Evolutionary conservation across 306 rosid species (phyloP), one percentile per base, ranked within the genome.

Genomic region (Trichosanthes truncata): DNA sequence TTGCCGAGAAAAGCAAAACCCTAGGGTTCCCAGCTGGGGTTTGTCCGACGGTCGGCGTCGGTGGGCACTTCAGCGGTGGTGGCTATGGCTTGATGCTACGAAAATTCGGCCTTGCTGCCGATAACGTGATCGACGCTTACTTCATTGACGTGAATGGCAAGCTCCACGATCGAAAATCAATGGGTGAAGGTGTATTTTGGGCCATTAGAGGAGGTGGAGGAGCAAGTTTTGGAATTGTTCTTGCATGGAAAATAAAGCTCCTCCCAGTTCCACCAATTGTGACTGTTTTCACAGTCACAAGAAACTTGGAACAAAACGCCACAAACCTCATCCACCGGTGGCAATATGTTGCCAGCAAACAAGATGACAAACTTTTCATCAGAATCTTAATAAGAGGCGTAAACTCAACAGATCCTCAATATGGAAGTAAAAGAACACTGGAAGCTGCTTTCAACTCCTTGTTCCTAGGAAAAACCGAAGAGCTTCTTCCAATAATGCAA

Each of bases 131-230:
- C 9, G 76, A 81, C 10, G 80, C 76, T 2, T 15, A 75, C 6
- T 26, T 81, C 29, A 51, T 81, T 18, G 77, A 75, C n/a, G 80
- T 38, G 5, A 51, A 63, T 0, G 84, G 84, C 4, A 61, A 43
- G 29, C 33, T 75, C 25, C 76, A 61, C 12, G 76, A 81, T 3
- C 68, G 69, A 52, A 21, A 75, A 65, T 81, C 84, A 9, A 81
- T 81, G 84, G 84, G 84, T 0, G 84, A 81, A 36, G 84, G 75
- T 11, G 29, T 75, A 5, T 81, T 81, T 63, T 81, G 80, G 84
- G 84, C 84, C 13, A 2, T 81, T 4, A 20, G 80, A 81, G 84
- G 84, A 35, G 80, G 84, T 7, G 84, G 84, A 10, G 77, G 84
- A 41, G 55, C 80, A 0, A 81, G 77, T 56, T 81, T 76, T 52